phyloP scores from a whole-genome alignment of 2,329 filamentous ascomycete genomes.

The Pseudopithomyces chartarum region DNA sequence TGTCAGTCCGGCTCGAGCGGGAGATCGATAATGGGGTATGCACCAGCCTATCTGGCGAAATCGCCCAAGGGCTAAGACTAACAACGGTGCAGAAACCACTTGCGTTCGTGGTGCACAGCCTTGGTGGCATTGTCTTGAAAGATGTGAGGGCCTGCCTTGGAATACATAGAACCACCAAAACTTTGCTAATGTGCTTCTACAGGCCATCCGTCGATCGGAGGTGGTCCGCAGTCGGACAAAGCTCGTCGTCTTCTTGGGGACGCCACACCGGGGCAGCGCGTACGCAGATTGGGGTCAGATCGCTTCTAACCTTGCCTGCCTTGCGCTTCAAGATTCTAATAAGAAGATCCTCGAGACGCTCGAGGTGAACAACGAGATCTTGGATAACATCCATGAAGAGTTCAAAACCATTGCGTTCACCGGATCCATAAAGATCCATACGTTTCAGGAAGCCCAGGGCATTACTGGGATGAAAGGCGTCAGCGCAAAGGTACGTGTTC shows the following conservation, averaged over 20 bases:
- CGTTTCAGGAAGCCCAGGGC: constrained; percentile 39
- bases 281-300: constrained; percentile 41
- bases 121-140: constrained; percentile 48
- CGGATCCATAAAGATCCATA: constrained; percentile 41
- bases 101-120: constrained; percentile 46
- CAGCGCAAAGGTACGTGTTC: too few species aligned
- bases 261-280: constrained; percentile 46
- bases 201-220: constrained; percentile 41
- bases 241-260: constrained; percentile 48
- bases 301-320: constrained; percentile 36
- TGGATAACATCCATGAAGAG: constrained; percentile 46
- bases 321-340: constrained; percentile 43
- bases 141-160: too few species aligned
- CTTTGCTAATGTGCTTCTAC: constrained; percentile 4
- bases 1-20: constrained; percentile 30
- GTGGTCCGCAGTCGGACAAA: constrained; percentile 28
- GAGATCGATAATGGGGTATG: constrained; percentile 38
- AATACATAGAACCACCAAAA: constrained; percentile 6
- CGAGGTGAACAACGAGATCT: constrained; percentile 41
- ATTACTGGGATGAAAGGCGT: constrained; percentile 42
- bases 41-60: too few species aligned
- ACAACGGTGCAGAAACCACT: constrained; percentile 37
- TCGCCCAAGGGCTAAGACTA: too few species aligned
- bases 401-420: constrained; percentile 35
- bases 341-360: constrained; percentile 37